Conservation (phyloP, 2,329 filamentous ascomycete species). For the Arthrobotrys pseudoclavata region DNA sequence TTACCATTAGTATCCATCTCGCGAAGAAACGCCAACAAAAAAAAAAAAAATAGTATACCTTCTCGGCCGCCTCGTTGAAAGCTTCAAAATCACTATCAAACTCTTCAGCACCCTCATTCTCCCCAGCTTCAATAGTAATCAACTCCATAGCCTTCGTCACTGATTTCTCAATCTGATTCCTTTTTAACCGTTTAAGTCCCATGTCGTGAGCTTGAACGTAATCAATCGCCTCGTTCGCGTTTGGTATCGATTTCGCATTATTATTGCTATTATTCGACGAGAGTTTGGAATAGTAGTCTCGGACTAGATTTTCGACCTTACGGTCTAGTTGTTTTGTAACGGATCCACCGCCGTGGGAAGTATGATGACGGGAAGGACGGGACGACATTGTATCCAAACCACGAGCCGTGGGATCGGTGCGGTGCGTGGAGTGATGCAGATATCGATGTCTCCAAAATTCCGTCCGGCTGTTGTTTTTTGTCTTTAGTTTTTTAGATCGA, state of each 20-base stretch:
- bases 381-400: conserved; percentile 34
- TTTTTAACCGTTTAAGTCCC: conserved; percentile 80
- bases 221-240: conserved; percentile 77
- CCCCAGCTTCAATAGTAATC: conserved; percentile 42
- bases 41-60: conserved; percentile 63
- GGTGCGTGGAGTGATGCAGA: background rate
- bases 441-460: background rate
- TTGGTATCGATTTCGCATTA: conserved; percentile 26
- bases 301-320: conserved; percentile 62
- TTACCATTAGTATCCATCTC: conserved; percentile 40
- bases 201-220: conserved; percentile 72
- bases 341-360: conserved; percentile 34
- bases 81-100: conserved; percentile 67
- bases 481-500: background rate
- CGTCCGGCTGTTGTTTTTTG: background rate
- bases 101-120: conserved; percentile 64
- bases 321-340: conserved; percentile 60
- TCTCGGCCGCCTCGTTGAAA: conserved; percentile 70
- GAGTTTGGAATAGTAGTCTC: conserved; percentile 45
- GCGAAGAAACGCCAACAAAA: background rate
- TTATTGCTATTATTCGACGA: conserved; percentile 6
- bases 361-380: conserved; percentile 46
- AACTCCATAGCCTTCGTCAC: conserved; percentile 54
- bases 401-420: background rate
- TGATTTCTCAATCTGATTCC: conserved; percentile 80